These are phyloP conservation scores for Mucor piriformis DNA, from an alignment of 371 early-diverging fungal genomes.

Conservation along the genomic window DNA sequence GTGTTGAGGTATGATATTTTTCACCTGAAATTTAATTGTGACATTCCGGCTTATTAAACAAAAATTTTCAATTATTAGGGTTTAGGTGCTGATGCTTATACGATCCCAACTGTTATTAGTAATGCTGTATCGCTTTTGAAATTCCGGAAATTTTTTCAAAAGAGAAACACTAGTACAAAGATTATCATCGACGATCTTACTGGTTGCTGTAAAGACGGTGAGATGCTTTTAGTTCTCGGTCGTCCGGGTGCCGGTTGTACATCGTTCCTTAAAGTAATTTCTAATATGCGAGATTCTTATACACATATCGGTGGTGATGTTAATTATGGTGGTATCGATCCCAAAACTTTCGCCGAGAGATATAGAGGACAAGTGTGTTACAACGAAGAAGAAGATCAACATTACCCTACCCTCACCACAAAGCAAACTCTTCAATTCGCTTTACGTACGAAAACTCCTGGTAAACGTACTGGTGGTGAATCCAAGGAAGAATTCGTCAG, in stretches of 20 bases:
- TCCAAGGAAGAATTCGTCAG: conserved; percentile 46
- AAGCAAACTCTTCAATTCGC: conserved; percentile 73
- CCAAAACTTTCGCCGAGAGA: conserved; percentile 51
- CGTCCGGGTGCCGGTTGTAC: conserved; percentile 77
- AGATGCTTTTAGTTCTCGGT: conserved; percentile 77
- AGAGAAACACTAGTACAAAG: conserved; percentile 24
- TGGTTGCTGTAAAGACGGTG: conserved; percentile 72
- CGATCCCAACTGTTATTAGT: conserved; percentile 35
- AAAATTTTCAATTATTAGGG: too few relatives aligned
- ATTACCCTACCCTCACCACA: conserved; percentile 69
- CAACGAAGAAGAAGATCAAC: conserved; percentile 74
- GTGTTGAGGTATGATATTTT: conserved; percentile 34
- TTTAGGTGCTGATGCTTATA: conserved; percentile 43
- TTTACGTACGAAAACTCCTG: conserved; percentile 67
- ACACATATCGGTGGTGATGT: conserved; percentile 58
- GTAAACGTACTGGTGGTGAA: conserved; percentile 52
- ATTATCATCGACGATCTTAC: conserved; percentile 56
- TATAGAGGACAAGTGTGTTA: conserved; percentile 69
- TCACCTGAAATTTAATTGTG: too few relatives aligned
- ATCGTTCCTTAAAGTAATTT: conserved; percentile 65
- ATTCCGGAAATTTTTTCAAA: conserved; percentile 30
- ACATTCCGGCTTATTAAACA: too few relatives aligned
- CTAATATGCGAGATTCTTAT: conserved; percentile 64
- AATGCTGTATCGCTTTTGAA: conserved; percentile 28
- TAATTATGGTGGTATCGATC: conserved; percentile 64